Evolutionary conservation across 169 alveolate genomes (phyloP).

Genomic region (Plasmodium relictum): DNA sequence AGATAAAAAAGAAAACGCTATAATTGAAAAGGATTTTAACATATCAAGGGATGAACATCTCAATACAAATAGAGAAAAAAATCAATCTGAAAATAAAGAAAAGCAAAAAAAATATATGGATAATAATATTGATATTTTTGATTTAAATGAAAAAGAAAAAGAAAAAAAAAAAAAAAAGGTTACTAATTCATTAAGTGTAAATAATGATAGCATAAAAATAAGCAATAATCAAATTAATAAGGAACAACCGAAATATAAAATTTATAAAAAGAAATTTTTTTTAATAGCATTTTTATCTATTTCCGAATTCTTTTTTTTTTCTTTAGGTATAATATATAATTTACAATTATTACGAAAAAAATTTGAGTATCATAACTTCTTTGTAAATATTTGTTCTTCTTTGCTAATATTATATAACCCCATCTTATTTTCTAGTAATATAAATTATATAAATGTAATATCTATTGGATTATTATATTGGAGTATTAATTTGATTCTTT

Average conservation of each 20-base stretch:
- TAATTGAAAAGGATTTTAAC: not conserved
- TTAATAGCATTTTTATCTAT: slow-evolving; percentile 9
- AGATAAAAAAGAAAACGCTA: not conserved
- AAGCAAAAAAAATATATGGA: not conserved
- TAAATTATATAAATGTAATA: slow-evolving; percentile 31
- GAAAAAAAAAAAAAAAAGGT: not conserved
- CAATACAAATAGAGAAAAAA: not conserved
- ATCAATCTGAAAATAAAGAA: not conserved
- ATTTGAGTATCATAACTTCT: slow-evolving; percentile 18
- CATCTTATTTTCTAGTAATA: slow-evolving; percentile 28
- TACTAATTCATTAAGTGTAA: not conserved
- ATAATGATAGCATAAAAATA: not conserved
- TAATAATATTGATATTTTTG: not conserved
- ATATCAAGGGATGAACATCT: not conserved
- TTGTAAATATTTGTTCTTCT: slow-evolving; percentile 43
- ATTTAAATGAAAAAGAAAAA: not conserved
- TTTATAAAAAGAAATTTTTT: not conserved
- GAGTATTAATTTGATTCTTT: slow-evolving; percentile 47
- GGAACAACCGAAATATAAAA: not conserved
- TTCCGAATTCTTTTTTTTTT: slow-evolving; percentile 46
- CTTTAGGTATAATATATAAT: slow-evolving; percentile 66
- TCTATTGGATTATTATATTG: slow-evolving; percentile 68
- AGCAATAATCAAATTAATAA: not conserved
- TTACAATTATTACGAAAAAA: slow-evolving; percentile 35
- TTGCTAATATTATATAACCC: slow-evolving; percentile 69